phyloP scores from a whole-genome alignment of 331 rosid genomes.

The Arachis monticola region DNA sequence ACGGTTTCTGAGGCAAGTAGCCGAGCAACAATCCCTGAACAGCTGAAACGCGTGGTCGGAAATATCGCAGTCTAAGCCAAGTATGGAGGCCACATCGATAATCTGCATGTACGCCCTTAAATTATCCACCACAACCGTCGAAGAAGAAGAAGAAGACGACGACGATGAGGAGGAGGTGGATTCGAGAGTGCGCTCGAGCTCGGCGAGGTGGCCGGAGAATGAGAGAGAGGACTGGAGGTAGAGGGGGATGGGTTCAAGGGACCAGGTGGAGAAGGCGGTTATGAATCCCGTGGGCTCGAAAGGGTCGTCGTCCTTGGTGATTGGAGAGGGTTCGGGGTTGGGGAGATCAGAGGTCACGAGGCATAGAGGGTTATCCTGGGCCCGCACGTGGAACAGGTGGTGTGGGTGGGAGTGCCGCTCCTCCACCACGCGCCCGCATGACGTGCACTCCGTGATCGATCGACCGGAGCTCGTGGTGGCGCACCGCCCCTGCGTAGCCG shows the following conservation, averaged over 20 bases:
- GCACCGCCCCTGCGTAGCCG: conserved; percentile 85
- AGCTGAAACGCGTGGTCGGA: conserved; percentile 93
- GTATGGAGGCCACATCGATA: conserved; percentile 88
- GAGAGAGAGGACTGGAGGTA: conserved; percentile 79
- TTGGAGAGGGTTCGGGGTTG: conserved; percentile 35
- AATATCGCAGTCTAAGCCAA: conserved; percentile 82
- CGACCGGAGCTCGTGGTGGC: conserved; percentile 72
- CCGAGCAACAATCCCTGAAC: conserved; percentile 96
- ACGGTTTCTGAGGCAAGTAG: conserved; percentile 93
- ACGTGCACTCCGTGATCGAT: conserved; percentile 80
- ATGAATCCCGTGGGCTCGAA: conserved; percentile 95
- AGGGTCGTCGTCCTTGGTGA: conserved; percentile 62
- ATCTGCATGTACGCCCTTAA: conserved; percentile 98
- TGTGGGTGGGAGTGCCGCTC: conserved; percentile 90
- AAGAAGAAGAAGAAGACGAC: conserved; percentile 43
- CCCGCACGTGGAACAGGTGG: conserved; percentile 85
- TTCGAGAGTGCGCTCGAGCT: conserved; percentile 91
- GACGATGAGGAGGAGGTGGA: conserved; percentile 57
- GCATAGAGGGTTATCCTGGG: conserved; percentile 88
- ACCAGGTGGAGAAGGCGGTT: conserved; percentile 93
- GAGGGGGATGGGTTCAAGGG: conserved; percentile 85
- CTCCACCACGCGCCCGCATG: conserved; percentile 85
- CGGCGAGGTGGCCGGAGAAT: conserved; percentile 95
- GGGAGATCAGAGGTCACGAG: conserved; percentile 96
- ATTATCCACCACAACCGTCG: conserved; percentile 79